Evolutionary conservation across 495 filamentous ascomycete species (phyloP).

Genomic region (Aspergillus ellipticus): DNA sequence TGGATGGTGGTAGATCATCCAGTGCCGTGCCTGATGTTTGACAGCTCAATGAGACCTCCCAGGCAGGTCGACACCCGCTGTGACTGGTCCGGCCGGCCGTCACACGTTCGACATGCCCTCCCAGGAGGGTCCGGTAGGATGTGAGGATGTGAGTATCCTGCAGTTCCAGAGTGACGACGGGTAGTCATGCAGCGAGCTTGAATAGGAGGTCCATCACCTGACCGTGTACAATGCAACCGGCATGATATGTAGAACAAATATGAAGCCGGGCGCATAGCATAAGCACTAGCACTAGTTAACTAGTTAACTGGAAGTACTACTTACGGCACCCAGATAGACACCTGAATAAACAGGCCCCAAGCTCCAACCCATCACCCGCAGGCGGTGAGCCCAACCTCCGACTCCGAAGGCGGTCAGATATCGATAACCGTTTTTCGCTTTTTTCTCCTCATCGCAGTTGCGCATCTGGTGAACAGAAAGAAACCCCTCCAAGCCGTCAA

Average conservation of each 20-base stretch:
- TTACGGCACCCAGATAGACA: too few species aligned
- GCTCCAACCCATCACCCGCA: neutral
- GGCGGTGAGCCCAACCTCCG: neutral
- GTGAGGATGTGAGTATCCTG: neutral
- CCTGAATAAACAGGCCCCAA: neutral
- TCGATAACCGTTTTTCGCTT: conserved; percentile 22
- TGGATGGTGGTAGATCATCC: neutral
- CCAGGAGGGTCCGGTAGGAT: too few species aligned
- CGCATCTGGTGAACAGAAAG: neutral
- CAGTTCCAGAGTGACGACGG: neutral
- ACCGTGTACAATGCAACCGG: too few species aligned
- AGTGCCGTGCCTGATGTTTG: neutral
- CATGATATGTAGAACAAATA: too few species aligned
- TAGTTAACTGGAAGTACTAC: too few species aligned
- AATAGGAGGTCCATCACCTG: neutral
- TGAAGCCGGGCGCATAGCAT: too few species aligned
- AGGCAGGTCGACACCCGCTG: neutral
- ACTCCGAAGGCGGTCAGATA: conserved; percentile 20
- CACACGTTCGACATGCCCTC: neutral
- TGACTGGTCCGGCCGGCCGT: neutral
- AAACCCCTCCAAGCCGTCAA: neutral
- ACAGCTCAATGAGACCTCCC: neutral
- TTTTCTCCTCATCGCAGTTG: conserved; percentile 9
- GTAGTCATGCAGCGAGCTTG: neutral
- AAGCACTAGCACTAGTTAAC: too few species aligned